Conservation (phyloP, 75 land plant species). For the Pseudotsuga menziesii region DNA sequence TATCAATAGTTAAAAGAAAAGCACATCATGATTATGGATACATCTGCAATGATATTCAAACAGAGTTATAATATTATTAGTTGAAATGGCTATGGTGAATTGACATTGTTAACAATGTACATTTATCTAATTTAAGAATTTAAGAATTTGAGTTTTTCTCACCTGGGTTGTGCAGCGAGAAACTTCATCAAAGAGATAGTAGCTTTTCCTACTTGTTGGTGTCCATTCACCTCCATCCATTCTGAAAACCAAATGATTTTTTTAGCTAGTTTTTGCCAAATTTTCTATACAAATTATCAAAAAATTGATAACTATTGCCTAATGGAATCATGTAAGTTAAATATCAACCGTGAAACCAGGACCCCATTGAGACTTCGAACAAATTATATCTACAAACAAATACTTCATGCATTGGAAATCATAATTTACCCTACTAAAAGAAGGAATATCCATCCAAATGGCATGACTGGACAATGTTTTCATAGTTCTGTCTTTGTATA, state of each 20-base stretch:
- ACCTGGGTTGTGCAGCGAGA: slow-evolving; percentile 69
- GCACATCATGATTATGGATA: slow-evolving; percentile 67
- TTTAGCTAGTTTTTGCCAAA: too few species aligned
- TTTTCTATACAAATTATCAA: too few species aligned
- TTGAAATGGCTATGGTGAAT: too few species aligned
- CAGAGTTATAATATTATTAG: too few species aligned
- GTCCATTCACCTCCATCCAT: slow-evolving; percentile 72
- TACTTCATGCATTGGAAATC: background rate
- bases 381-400: too few species aligned
- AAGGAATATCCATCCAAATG: slow-evolving; percentile 83
- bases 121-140: too few species aligned
- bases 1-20: slow-evolving; percentile 47
- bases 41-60: slow-evolving; percentile 26
- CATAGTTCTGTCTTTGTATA: slow-evolving; percentile 87
- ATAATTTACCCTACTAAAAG: slow-evolving; percentile 77
- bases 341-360: too few species aligned
- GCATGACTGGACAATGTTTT: slow-evolving; percentile 73
- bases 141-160: background rate
- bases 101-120: too few species aligned
- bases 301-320: too few species aligned
- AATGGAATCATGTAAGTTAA: too few species aligned
- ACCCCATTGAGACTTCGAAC: too few species aligned
- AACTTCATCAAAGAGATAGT: slow-evolving; percentile 71
- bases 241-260: slow-evolving; percentile 13
- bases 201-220: slow-evolving; percentile 34